Evolutionary conservation across 768 basidiomycete species (phyloP).

Genomic region (Coprinopsis cinerea): DNA sequence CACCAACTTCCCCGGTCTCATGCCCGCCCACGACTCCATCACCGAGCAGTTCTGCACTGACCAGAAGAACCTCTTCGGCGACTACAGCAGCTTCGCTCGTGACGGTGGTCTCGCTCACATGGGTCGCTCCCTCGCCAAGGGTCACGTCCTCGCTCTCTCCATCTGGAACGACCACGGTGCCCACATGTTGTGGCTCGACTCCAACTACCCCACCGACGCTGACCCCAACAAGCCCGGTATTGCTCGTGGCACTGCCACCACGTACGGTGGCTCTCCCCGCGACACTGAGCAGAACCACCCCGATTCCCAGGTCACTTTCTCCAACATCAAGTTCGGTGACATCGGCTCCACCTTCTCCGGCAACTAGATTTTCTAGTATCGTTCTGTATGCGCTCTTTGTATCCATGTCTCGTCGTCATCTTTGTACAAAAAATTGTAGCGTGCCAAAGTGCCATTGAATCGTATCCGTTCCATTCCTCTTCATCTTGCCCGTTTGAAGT

Average conservation of each 20-base stretch:
- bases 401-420: no score
- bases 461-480: no score
- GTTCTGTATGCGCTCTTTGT: no score
- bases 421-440: no score
- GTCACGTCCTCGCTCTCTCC: constrained; percentile 44
- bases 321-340: constrained; percentile 49
- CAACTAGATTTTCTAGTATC: no score
- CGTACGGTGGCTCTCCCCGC: constrained; percentile 38
- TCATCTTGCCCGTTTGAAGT: no score
- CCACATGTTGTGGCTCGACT: constrained; percentile 56
- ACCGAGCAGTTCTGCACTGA: constrained; percentile 37
- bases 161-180: constrained; percentile 52
- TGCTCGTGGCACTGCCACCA: constrained; percentile 44
- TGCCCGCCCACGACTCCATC: constrained; percentile 33
- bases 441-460: no score
- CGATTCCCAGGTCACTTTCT: constrained; percentile 42
- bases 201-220: constrained; percentile 34
- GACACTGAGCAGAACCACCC: constrained; percentile 35
- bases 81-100: constrained; percentile 34
- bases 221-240: constrained; percentile 32
- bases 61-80: constrained; percentile 39
- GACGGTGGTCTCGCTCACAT: constrained; percentile 33
- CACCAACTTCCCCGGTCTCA: constrained; percentile 26
- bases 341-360: constrained; percentile 39
- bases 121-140: constrained; percentile 29